Conservation (phyloP, 2,329 filamentous ascomycete species). For the Cytospora chrysosperma region DNA sequence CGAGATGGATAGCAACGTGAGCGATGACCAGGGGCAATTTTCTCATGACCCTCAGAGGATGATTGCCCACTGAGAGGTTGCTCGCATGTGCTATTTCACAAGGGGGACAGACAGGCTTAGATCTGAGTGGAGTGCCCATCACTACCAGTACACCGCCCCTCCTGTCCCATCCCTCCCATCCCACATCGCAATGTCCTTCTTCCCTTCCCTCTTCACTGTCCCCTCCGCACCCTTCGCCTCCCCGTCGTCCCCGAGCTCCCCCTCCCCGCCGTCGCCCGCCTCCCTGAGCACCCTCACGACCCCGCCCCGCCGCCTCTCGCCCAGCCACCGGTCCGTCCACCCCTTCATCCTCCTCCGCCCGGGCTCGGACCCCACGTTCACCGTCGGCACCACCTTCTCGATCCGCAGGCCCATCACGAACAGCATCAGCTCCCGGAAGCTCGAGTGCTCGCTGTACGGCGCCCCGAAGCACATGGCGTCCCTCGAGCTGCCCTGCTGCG, state of each 20-base stretch:
- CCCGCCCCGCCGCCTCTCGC: slow-evolving; percentile 57
- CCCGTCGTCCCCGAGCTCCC: slow-evolving; percentile 33
- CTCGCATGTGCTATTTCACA: not conserved
- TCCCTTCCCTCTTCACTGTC: slow-evolving; percentile 25
- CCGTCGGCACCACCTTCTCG: slow-evolving; percentile 87
- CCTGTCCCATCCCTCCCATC: slow-evolving; percentile 42
- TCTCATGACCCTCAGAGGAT: not conserved
- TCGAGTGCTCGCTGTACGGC: slow-evolving; percentile 94
- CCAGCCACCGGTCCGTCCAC: slow-evolving; percentile 64
- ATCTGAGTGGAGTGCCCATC: not conserved
- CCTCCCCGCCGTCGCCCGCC: slow-evolving; percentile 34
- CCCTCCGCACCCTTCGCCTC: slow-evolving; percentile 39
- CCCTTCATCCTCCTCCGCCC: slow-evolving; percentile 60
- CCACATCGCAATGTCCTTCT: slow-evolving; percentile 33
- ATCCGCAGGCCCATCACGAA: slow-evolving; percentile 87
- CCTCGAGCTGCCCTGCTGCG: slow-evolving; percentile 79
- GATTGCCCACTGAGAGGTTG: not conserved
- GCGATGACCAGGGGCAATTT: too few species aligned
- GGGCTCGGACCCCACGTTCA: slow-evolving; percentile 69
- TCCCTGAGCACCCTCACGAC: slow-evolving; percentile 46
- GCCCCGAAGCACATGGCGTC: slow-evolving; percentile 89
- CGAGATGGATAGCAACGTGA: not conserved
- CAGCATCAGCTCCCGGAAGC: slow-evolving; percentile 89
- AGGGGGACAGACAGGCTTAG: too few species aligned
- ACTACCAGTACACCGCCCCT: slow-evolving; percentile 42